Conservation (phyloP, 176 grass and related monocot species). For the Eremochloa ophiuroides region DNA sequence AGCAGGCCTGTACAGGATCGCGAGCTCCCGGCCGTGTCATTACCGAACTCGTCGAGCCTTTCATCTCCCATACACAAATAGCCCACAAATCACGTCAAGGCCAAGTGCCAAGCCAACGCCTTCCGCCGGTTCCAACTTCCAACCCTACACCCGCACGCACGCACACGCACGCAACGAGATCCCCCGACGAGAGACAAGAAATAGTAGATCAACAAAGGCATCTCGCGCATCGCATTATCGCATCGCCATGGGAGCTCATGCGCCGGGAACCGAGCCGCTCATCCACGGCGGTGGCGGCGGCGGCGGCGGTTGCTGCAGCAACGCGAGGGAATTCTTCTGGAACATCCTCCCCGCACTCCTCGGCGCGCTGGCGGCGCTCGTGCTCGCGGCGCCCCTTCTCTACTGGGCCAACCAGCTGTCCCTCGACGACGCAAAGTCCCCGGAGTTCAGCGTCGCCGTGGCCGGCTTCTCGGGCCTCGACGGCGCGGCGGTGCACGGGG, state of each 20-base stretch:
- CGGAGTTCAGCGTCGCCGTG: slow-evolving; percentile 31
- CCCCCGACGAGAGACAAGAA: not conserved
- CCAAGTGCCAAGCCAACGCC: not conserved
- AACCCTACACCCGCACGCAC: not conserved
- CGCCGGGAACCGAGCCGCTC: not conserved
- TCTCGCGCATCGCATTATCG: no score
- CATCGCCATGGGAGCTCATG: slow-evolving; percentile 18
- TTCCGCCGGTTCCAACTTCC: not conserved
- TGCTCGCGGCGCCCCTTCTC: not conserved
- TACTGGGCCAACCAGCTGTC: not conserved
- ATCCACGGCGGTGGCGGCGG: not conserved
- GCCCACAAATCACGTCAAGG: not conserved
- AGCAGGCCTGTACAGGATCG: not conserved
- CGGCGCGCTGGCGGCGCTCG: not conserved
- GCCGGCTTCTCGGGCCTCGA: slow-evolving; percentile 23
- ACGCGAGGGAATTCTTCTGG: not conserved
- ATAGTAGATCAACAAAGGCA: not conserved
- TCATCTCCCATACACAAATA: not conserved
- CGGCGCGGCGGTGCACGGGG: not conserved
- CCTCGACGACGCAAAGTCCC: slow-evolving; percentile 2
- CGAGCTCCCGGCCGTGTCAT: not conserved
- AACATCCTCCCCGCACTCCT: not conserved
- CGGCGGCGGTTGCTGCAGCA: not conserved
- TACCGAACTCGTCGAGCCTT: not conserved
- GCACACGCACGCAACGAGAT: not conserved